Evolutionary conservation across 169 alveolate genomes (phyloP).

Genomic region (Plasmodium yoelii): DNA sequence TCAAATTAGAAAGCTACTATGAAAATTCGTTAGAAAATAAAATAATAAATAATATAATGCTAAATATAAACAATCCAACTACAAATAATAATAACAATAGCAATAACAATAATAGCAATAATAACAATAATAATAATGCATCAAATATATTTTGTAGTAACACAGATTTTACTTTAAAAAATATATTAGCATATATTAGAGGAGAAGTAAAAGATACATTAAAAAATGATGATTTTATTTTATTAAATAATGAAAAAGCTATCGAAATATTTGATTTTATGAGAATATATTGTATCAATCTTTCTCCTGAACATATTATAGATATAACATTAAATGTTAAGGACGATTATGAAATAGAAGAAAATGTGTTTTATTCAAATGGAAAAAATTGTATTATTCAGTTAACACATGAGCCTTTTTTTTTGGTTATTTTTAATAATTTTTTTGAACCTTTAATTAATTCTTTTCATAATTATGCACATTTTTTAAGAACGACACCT

Average conservation of each 20-base stretch:
- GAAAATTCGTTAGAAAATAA: slow-evolving; percentile 26
- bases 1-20: neutral
- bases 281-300: slow-evolving; percentile 53
- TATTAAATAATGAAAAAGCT: slow-evolving; percentile 52
- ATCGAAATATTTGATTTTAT: slow-evolving; percentile 61
- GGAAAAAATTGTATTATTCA: slow-evolving; percentile 55
- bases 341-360: slow-evolving; percentile 51
- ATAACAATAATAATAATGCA: neutral
- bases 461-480: slow-evolving; percentile 59
- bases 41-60: slow-evolving; percentile 28
- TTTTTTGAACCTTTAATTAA: slow-evolving; percentile 67
- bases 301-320: slow-evolving; percentile 57
- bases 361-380: slow-evolving; percentile 59
- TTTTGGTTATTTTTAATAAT: slow-evolving; percentile 42
- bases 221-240: slow-evolving; percentile 39
- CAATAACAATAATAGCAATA: too few relatives aligned
- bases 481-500: slow-evolving; percentile 30
- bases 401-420: slow-evolving; percentile 53
- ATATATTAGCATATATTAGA: slow-evolving; percentile 37
- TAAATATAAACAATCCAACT: slow-evolving; percentile 1
- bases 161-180: slow-evolving; percentile 31
- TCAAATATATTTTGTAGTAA: too few relatives aligned
- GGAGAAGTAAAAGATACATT: slow-evolving; percentile 52
- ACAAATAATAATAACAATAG: neutral
- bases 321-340: slow-evolving; percentile 41